phyloP scores from a whole-genome alignment of 1,139 yeast genomes.

The Zygosaccharomyces pseudobailii region DNA sequence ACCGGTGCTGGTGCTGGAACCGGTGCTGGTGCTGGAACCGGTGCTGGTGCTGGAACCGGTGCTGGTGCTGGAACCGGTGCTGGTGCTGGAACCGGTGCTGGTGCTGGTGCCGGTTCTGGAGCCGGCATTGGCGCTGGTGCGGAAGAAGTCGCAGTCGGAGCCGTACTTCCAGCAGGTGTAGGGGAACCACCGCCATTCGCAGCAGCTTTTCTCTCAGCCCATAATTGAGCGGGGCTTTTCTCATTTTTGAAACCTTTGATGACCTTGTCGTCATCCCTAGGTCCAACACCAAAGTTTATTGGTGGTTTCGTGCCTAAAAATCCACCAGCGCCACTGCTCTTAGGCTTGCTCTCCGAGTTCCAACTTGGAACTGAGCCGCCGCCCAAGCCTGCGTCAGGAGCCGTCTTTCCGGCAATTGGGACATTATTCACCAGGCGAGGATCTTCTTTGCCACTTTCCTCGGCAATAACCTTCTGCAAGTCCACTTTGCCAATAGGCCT shows the following conservation, averaged over 20 bases:
- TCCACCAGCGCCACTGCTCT: constrained; percentile 36
- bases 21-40: constrained; percentile 12
- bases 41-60: not conserved
- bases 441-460: constrained; percentile 38
- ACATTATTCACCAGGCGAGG: constrained; percentile 34
- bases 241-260: constrained; percentile 69
- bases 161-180: not conserved
- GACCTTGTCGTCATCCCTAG: constrained; percentile 41
- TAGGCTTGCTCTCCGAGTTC: constrained; percentile 46
- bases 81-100: too few relatives aligned
- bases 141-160: not conserved
- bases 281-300: constrained; percentile 30
- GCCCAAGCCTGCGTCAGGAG: constrained; percentile 31
- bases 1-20: constrained; percentile 17
- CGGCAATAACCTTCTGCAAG: constrained; percentile 37
- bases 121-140: constrained; percentile 19
- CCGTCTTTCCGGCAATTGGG: constrained; percentile 15
- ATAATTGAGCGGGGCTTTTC: constrained; percentile 88
- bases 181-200: constrained; percentile 9
- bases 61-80: constrained; percentile 1
- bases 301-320: constrained; percentile 57
- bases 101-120: constrained; percentile 8
- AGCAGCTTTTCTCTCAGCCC: constrained; percentile 85
- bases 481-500: constrained; percentile 58
- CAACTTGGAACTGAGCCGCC: constrained; percentile 17